A percentile compares a stretch with the other conserved stretches of the same genome.
These are phyloP conservation scores for Oryza australiensis DNA, from an alignment of 176 grass and related monocot genomes.

Conservation along the genomic window DNA sequence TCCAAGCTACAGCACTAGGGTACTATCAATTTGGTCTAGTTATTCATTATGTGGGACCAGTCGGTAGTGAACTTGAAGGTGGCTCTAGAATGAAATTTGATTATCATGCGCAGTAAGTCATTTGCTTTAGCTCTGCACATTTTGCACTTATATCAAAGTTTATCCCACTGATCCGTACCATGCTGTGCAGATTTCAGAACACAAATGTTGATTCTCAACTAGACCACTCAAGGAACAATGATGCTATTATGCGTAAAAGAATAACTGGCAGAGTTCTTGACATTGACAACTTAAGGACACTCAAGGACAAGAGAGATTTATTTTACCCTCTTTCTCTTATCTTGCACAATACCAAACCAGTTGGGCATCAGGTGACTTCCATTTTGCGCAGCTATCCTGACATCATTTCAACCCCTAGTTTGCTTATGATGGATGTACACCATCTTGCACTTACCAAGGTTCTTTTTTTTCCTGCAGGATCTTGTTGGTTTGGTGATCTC, in stretches of 20 bases:
- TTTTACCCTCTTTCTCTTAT: conserved; percentile 80
- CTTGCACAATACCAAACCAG: conserved; percentile 86
- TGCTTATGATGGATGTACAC: conserved; percentile 22
- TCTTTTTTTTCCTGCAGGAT: conserved; percentile 67
- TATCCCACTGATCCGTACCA: conserved; percentile 3
- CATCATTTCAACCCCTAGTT: not conserved
- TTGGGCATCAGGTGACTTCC: conserved; percentile 81
- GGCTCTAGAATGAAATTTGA: conserved; percentile 44
- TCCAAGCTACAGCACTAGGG: conserved; percentile 78
- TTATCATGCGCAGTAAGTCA: conserved; percentile 58
- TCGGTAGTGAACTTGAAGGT: conserved; percentile 43
- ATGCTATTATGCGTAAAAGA: conserved; percentile 48
- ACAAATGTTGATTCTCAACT: conserved; percentile 46
- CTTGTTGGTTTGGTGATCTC: conserved; percentile 93
- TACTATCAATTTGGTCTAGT: conserved; percentile 89
- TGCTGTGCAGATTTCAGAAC: conserved; percentile 49
- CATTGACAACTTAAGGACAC: conserved; percentile 49
- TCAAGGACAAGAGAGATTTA: conserved; percentile 64
- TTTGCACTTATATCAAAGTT: conserved; percentile 13
- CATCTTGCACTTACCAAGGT: conserved; percentile 22
- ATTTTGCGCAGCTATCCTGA: conserved; percentile 6
- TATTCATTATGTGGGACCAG: conserved; percentile 49
- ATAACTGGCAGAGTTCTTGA: conserved; percentile 67
- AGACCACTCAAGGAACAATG: conserved; percentile 45
- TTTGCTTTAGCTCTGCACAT: conserved; percentile 27